Percentiles rank a stretch among this genome's conserved stretches.
Conservation (phyloP, 805 yeast genomes). For the Ogataea sp. region DNA sequence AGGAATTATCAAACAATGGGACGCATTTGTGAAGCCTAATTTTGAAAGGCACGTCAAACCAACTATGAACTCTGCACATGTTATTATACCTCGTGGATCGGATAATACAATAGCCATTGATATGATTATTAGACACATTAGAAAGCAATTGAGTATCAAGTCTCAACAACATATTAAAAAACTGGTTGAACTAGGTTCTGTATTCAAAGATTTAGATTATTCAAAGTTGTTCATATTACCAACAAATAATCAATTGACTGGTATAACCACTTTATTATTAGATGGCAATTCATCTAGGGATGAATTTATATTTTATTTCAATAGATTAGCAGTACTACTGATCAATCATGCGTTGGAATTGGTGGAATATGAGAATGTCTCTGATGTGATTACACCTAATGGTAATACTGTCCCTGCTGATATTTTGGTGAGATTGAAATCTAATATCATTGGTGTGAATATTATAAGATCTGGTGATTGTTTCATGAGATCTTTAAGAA, state of each 20-base stretch:
- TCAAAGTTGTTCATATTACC: conserved; percentile 32
- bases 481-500: conserved; percentile 70
- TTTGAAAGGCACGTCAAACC: conserved; percentile 70
- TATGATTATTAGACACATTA: conserved; percentile 71
- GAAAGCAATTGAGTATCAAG: conserved; percentile 58
- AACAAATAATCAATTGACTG: conserved; percentile 57
- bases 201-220: conserved; percentile 22
- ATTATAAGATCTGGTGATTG: conserved; percentile 91
- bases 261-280: conserved; percentile 64
- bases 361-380: conserved; percentile 33
- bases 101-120: conserved; percentile 77
- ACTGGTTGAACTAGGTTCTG: conserved; percentile 47
- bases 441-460: conserved; percentile 62
- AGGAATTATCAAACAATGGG: conserved; percentile 88
- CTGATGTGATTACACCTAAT: conserved; percentile 32
- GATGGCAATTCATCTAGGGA: conserved; percentile 48
- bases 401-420: conserved; percentile 21
- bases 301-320: conserved; percentile 82
- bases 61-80: conserved; percentile 72
- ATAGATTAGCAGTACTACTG: conserved; percentile 67
- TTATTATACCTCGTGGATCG: conserved; percentile 84
- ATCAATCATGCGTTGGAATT: conserved; percentile 63
- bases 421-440: conserved; percentile 26
- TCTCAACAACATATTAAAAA: conserved; percentile 61
- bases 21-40: conserved; percentile 84